phyloP scores from a whole-genome alignment of 345 rosid genomes.

The Murraya paniculata region DNA sequence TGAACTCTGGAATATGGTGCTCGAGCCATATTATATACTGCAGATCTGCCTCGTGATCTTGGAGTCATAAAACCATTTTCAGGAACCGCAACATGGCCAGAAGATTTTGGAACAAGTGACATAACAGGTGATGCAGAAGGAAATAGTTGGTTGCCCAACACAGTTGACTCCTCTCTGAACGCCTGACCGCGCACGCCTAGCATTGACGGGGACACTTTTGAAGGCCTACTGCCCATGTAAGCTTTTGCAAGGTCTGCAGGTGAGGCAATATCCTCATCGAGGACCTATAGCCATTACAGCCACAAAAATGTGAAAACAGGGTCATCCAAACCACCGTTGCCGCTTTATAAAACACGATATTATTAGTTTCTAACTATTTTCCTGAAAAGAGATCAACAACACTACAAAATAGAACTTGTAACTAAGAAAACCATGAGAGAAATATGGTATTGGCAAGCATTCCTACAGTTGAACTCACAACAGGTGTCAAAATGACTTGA shows the following conservation, averaged over 20 bases:
- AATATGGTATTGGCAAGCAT: constrained; percentile 11
- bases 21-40: constrained; percentile 87
- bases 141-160: constrained; percentile 30
- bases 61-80: constrained; percentile 77
- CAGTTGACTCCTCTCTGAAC: constrained; percentile 43
- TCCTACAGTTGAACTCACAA: constrained; percentile 46
- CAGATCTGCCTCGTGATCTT: constrained; percentile 81
- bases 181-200: constrained; percentile 43
- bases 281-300: constrained; percentile 48
- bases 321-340: background rate
- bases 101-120: constrained; percentile 51
- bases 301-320: constrained; percentile 18
- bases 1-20: constrained; percentile 78
- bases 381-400: background rate
- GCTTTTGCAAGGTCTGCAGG: constrained; percentile 98
- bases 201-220: constrained; percentile 61
- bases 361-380: background rate
- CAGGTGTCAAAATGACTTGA: constrained; percentile 40
- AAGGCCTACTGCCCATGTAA: constrained; percentile 86
- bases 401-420: background rate
- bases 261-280: constrained; percentile 64
- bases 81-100: constrained; percentile 40
- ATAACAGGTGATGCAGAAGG: constrained; percentile 44
- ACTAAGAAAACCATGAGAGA: background rate
- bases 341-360: background rate